Evolutionary conservation across 352 stramenopile genomes (phyloP).

Genomic region (Pythium sp.): DNA sequence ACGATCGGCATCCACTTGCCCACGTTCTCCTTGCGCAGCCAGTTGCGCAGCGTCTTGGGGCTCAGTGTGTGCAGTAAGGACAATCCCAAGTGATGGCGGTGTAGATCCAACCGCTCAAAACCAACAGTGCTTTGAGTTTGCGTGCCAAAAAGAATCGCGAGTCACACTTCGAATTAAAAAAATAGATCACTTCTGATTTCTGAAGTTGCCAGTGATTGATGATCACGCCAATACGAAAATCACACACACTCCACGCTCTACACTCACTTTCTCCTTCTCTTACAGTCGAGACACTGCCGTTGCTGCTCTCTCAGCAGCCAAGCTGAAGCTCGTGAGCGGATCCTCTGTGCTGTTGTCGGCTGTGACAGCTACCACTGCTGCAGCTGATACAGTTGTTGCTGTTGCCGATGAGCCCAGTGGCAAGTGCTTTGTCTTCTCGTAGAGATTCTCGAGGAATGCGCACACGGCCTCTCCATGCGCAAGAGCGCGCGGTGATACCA

Average conservation of each 20-base stretch:
- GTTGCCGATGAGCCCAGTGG: constrained; percentile 21
- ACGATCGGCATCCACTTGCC: not conserved
- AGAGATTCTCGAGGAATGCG: constrained; percentile 53
- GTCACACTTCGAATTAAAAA: no score
- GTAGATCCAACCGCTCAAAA: no score
- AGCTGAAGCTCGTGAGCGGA: not conserved
- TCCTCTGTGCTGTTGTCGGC: not conserved
- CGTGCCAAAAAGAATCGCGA: no score
- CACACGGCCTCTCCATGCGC: constrained; percentile 53
- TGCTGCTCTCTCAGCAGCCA: not conserved
- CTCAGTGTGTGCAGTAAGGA: no score
- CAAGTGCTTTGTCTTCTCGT: constrained; percentile 38
- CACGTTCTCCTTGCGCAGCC: not conserved
- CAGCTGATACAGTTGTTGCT: not conserved
- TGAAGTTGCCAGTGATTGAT: no score
- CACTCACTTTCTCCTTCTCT: not conserved
- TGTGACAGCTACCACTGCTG: not conserved
- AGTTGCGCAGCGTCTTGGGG: not conserved
- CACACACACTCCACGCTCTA: no score
- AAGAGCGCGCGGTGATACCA: constrained; percentile 50
- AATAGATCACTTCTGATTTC: no score
- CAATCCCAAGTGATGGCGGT: no score
- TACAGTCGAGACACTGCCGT: not conserved
- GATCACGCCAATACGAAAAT: no score
- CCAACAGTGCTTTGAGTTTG: no score